Evolutionary conservation across 345 rosid species (phyloP), one percentile per base, ranked within the genome.

Genomic region (Salix caprea): DNA sequence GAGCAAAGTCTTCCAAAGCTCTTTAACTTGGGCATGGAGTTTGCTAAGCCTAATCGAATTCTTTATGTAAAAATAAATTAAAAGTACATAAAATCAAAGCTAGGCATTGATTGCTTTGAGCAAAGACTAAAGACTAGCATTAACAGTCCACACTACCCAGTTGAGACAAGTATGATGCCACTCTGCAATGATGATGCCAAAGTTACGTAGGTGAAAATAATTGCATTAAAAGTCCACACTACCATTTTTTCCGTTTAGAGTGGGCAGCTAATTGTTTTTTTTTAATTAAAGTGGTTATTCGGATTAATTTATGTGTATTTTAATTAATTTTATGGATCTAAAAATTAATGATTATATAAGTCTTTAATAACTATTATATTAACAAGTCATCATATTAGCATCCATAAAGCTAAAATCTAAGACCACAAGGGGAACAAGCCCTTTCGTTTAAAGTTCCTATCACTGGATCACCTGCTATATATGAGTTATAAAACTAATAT

Each of bases 181-280:
- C 6, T 11, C 24, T 42, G 61, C 15, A 42, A 76, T 44, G 32
- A 32, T 69, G 32, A 44, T 69, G 69, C 37, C 69, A 61, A 34
- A 21, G 44, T 61, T 76, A 19, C 74, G 52, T 52, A 74, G 79
- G 73, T 73, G 79, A 82, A 80, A 66, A n/a, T 60, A 40, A 67
- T 1, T 62, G 56, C 30, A 28, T 28, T 28, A 28, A 28, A 0
- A 28, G 2, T 28, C 30, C 70, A 39, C 7, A 28, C 71, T 34
- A 72, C 36, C 36, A 34, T 34, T 34, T 34, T 34, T 34, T 34
- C 36, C 4, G 4, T 28, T 30, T 30, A 30, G 32, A 30, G 32
- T 30, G 32, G 4, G 4, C 32, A 30, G 0, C 32, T 30, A 30
- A 0, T 3, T 30, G 0, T 3, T 30, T 30, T 30, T 30, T 30